Evolutionary conservation across 345 rosid species (phyloP).

Genomic region (Boechera stricta): DNA sequence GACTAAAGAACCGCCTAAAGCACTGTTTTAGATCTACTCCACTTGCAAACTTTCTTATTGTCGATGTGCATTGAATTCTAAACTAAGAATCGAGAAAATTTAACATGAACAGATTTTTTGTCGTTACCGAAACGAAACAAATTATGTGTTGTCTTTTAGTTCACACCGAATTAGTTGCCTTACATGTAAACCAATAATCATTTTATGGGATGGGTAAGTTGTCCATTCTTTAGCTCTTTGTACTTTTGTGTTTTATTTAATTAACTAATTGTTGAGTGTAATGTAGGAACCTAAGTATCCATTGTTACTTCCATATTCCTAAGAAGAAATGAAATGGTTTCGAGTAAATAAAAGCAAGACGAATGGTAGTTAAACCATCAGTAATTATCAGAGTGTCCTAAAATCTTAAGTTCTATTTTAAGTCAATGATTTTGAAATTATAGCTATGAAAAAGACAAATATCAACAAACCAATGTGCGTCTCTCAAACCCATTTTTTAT

Average conservation of each 20-base stretch:
- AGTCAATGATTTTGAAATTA: neutral
- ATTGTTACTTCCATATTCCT: neutral
- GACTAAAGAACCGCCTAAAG: conserved; percentile 19
- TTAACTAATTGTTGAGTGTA: neutral
- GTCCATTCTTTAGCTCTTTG: neutral
- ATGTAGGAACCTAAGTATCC: neutral
- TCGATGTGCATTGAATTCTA: too few species aligned
- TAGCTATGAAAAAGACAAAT: neutral
- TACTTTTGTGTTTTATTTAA: neutral
- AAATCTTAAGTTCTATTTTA: neutral
- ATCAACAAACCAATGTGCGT: neutral
- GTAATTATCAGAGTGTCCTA: neutral
- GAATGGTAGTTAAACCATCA: neutral
- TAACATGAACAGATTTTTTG: neutral
- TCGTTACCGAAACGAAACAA: neutral
- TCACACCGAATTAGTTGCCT: neutral
- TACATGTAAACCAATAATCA: neutral
- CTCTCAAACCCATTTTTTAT: too few species aligned
- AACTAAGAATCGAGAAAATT: neutral
- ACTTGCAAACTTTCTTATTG: neutral
- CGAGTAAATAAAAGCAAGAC: neutral
- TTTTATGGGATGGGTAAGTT: neutral
- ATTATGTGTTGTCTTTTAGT: neutral
- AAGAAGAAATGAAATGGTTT: neutral
- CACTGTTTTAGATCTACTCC: neutral